Evolutionary conservation across 192 early-diverging fungal species (phyloP).

Genomic region (Rhizoclosmatium globosum): DNA sequence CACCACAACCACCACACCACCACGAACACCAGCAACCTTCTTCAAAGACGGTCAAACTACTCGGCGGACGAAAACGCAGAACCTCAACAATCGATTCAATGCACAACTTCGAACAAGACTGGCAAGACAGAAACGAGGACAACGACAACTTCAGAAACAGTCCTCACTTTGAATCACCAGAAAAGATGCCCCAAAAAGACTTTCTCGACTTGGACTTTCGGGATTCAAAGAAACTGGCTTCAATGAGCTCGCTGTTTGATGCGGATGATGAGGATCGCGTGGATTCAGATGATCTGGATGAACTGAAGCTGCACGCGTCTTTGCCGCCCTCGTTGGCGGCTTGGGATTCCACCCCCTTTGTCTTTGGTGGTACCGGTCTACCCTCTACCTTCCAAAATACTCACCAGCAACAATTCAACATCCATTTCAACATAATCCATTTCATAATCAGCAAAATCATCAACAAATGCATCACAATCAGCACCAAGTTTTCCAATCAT

Average conservation of each 20-base stretch:
- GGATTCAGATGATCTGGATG: too few species aligned
- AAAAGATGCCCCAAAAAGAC: too few species aligned
- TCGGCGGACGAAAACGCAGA: not conserved
- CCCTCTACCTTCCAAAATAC: not conserved
- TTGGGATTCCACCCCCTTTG: not conserved
- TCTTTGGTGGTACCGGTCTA: not conserved
- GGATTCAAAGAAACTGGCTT: not conserved
- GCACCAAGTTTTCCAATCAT: too few species aligned
- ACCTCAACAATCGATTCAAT: not conserved
- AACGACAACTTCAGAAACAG: too few species aligned
- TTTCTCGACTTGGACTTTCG: too few species aligned
- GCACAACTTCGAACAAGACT: not conserved
- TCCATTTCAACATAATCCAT: not conserved
- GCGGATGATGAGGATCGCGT: not conserved
- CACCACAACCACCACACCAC: too few species aligned
- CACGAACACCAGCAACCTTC: too few species aligned
- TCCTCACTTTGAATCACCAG: too few species aligned
- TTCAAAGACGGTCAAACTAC: too few species aligned
- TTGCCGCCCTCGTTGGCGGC: not conserved
- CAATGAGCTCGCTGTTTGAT: conserved; percentile 3
- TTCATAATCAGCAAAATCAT: not conserved
- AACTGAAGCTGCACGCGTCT: not conserved
- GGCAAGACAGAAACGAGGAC: too few species aligned
- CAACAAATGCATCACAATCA: not conserved
- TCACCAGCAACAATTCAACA: not conserved